Evolutionary conservation across 23 red algal genomes (phyloP).

Genomic region (Gracilaria gracilis): DNA sequence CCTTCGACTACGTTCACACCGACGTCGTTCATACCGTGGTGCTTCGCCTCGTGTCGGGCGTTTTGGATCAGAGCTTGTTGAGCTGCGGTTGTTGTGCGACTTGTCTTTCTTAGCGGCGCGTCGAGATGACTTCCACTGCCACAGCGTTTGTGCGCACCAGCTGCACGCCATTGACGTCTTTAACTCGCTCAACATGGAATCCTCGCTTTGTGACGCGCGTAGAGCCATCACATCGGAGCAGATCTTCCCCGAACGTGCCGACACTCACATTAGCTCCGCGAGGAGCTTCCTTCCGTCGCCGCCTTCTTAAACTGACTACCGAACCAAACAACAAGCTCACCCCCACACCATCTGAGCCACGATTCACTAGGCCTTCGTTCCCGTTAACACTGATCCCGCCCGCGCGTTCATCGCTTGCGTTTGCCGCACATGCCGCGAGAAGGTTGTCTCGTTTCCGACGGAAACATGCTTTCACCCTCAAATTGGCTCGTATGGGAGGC

Average conservation of each 20-base stretch:
- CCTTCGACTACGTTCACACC: too few relatives aligned
- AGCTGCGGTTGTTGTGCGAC: not conserved
- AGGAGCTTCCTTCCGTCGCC: not conserved
- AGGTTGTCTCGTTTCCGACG: constrained; percentile 16
- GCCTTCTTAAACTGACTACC: not conserved
- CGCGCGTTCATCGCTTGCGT: constrained; percentile 33
- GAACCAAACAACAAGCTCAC: not conserved
- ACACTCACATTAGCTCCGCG: not conserved
- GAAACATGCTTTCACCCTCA: constrained; percentile 16
- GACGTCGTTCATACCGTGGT: too few relatives aligned
- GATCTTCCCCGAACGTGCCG: not conserved
- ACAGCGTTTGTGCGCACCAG: constrained; percentile 1
- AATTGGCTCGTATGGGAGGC: constrained; percentile 44
- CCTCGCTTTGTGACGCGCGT: not conserved
- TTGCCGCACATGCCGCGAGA: constrained; percentile 27
- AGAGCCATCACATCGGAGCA: not conserved
- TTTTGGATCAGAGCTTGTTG: not conserved
- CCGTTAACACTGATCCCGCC: not conserved
- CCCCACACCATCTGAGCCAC: not conserved
- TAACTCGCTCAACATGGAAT: not conserved
- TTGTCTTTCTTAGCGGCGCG: not conserved
- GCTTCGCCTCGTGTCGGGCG: too few relatives aligned
- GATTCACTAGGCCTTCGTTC: not conserved
- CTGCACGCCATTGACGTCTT: not conserved
- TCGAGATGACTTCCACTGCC: not conserved